Percentiles rank a stretch among this genome's conserved stretches.
These are phyloP conservation scores for Cudoniella acicularis DNA, from an alignment of 495 filamentous ascomycete species.

Conservation along the genomic window DNA sequence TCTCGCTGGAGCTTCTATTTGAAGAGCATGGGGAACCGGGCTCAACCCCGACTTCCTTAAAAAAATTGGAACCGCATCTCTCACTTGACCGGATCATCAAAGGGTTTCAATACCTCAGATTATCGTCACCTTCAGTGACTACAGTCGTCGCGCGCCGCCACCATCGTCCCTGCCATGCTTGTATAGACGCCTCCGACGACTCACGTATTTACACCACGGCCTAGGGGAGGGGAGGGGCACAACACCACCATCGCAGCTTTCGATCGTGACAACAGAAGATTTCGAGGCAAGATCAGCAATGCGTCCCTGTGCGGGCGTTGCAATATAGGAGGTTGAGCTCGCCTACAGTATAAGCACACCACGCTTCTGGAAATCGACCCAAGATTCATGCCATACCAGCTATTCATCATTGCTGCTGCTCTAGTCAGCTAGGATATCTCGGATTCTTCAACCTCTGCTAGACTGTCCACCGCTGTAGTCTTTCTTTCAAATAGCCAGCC, in stretches of 20 bases:
- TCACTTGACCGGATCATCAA: not conserved
- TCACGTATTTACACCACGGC: not conserved
- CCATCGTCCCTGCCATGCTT: not conserved
- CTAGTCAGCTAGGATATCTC: not conserved
- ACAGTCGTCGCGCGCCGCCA: not conserved
- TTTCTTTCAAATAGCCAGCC: no score
- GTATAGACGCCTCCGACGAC: not conserved
- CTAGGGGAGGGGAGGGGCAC: not conserved
- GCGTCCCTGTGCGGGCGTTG: not conserved
- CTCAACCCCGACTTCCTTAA: not conserved
- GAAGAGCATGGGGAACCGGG: not conserved
- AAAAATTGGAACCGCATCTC: no score
- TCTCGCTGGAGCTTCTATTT: no score
- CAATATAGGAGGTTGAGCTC: not conserved
- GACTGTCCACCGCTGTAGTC: no score
- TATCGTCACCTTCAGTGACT: not conserved
- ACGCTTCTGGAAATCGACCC: not conserved
- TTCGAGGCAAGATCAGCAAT: not conserved
- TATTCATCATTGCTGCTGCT: not conserved
- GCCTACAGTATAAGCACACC: no score
- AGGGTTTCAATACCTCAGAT: not conserved
- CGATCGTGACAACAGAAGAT: not conserved
- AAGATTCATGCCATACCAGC: not conserved
- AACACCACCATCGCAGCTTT: not conserved
- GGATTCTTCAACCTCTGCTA: no score